Evolutionary conservation across 306 rosid genomes (phyloP).

Genomic region (Trifolium subterraneum): DNA sequence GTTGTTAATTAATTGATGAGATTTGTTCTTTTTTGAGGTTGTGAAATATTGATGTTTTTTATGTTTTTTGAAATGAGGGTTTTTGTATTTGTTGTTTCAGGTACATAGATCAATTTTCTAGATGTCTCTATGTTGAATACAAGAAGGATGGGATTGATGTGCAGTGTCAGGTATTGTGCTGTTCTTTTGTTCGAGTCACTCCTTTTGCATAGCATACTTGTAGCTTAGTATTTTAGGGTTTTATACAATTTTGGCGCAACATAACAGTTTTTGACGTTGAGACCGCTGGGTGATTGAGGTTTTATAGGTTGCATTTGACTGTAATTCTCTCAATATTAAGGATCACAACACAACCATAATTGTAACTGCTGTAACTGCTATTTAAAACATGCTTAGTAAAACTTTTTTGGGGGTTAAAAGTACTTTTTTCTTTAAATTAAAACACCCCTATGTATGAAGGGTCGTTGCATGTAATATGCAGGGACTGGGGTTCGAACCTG

Average conservation of each 20-base stretch:
- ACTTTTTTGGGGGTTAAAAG: not conserved
- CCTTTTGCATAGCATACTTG: not conserved
- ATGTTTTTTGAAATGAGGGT: slow-evolving; percentile 4
- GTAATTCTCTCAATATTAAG: not conserved
- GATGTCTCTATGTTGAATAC: slow-evolving; percentile 92
- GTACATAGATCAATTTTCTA: slow-evolving; percentile 92
- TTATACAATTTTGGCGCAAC: not conserved
- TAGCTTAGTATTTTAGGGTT: not conserved
- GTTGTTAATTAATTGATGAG: slow-evolving; percentile 6
- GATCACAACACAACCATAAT: not conserved
- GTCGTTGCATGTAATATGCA: no score
- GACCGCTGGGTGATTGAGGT: not conserved
- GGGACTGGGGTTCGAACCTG: no score
- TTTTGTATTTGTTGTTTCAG: slow-evolving; percentile 49
- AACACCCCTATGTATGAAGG: not conserved
- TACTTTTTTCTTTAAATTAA: not conserved
- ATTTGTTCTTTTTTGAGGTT: not conserved
- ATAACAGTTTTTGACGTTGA: not conserved
- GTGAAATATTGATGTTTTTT: not conserved
- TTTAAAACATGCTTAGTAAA: not conserved
- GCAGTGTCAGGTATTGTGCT: slow-evolving; percentile 93
- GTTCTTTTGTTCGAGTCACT: not conserved
- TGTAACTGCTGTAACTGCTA: not conserved
- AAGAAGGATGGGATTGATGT: slow-evolving; percentile 93
- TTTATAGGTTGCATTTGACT: not conserved